phyloP scores from a whole-genome alignment of 495 filamentous ascomycete genomes.

The Neurospora africana region DNA sequence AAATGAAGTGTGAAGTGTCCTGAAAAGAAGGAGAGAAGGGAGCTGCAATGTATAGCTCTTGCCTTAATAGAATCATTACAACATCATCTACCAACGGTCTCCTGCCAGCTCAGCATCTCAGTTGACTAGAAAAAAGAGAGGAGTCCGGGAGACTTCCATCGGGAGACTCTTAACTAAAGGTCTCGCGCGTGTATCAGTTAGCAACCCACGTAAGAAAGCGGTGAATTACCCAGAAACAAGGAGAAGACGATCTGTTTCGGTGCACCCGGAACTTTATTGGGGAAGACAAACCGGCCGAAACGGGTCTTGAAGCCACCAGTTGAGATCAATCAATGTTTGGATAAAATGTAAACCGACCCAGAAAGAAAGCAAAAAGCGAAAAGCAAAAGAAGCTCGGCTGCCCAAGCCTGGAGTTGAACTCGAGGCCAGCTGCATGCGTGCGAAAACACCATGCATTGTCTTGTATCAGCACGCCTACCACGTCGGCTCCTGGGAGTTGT shows the following conservation, averaged over 20 bases:
- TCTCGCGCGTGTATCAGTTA: background rate
- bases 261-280: background rate
- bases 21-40: background rate
- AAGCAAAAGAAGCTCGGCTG: background rate
- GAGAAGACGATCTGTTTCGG: background rate
- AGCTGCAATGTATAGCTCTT: background rate
- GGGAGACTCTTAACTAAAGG: background rate
- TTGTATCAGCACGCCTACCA: background rate
- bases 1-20: background rate
- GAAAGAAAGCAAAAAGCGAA: background rate
- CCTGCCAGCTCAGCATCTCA: background rate
- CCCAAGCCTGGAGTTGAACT: too few species aligned
- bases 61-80: too few species aligned
- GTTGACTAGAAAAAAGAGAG: background rate
- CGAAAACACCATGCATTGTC: background rate
- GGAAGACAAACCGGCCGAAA: background rate
- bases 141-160: background rate
- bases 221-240: background rate
- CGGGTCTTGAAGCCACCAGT: background rate
- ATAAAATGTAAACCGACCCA: background rate
- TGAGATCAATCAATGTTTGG: background rate
- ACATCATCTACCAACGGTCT: background rate
- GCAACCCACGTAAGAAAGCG: background rate
- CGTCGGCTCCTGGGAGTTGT: background rate
- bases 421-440: too few species aligned